phyloP scores from a whole-genome alignment of 2,329 filamentous ascomycete species.

The Pseudocercospora macadamiae region DNA sequence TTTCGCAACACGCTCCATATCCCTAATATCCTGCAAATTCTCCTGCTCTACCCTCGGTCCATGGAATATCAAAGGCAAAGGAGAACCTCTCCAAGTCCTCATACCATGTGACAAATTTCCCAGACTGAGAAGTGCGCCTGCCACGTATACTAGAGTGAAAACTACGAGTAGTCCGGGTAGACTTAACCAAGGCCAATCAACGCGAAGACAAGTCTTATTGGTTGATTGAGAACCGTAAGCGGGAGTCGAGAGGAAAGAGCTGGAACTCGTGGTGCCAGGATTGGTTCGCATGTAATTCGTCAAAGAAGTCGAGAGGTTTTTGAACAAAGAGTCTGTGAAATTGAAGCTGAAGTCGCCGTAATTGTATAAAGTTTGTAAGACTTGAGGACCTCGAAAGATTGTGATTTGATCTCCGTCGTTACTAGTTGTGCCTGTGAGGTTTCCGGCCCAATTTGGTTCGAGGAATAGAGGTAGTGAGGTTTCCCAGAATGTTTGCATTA shows the following conservation, averaged over 20 bases:
- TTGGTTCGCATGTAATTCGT: slow-evolving; percentile 5
- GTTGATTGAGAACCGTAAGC: neutral
- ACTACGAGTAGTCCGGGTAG: slow-evolving; percentile 1
- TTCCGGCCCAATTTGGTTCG: neutral
- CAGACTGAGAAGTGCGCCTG: neutral
- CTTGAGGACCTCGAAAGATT: neutral
- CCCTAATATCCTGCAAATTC: neutral
- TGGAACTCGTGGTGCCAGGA: neutral
- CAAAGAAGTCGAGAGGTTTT: neutral
- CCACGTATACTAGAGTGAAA: slow-evolving; percentile 2
- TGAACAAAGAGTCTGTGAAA: neutral
- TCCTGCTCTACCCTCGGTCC: neutral
- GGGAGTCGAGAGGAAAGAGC: neutral
- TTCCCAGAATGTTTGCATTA: too few relatives aligned
- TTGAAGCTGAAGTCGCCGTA: slow-evolving; percentile 2
- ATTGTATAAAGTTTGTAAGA: slow-evolving; percentile 10
- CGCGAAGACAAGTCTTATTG: slow-evolving; percentile 7
- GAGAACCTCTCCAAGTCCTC: slow-evolving; percentile 12
- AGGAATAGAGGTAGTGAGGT: neutral
- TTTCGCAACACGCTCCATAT: slow-evolving; percentile 1
- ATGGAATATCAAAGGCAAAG: slow-evolving; percentile 10
- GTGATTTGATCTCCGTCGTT: neutral
- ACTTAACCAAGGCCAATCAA: slow-evolving; percentile 2
- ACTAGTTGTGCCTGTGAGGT: slow-evolving; percentile 7
- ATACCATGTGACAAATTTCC: slow-evolving; percentile 3